Base-by-base conservation (phyloP, 2,329 filamentous ascomycete genomes). In the Leptographium wingfieldii region DNA sequence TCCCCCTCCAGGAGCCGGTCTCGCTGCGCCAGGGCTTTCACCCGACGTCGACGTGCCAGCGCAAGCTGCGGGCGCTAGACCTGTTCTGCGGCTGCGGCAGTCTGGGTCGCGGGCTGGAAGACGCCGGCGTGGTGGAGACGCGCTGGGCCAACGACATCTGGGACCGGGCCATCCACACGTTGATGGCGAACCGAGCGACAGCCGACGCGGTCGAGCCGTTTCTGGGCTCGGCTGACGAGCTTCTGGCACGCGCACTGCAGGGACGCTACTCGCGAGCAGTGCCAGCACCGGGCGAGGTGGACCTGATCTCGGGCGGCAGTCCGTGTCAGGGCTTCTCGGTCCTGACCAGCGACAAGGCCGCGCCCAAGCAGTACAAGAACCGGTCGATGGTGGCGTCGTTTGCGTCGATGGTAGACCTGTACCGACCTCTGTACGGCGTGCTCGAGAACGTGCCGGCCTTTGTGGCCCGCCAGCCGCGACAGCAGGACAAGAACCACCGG, bases 61-160 rank as follows among this genome's bases (percentile, higher is more conserved):
- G 67, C 22, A 76, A 75, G 61, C 73, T 88, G 10, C 74, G 73
- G 5, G 86, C 85, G 0, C 71, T 92, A 3, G 87, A 90, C 63
- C 73, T 94, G 0, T 95, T 90, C 66, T 90, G 86, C 64, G 90
- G 90, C 0, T 85, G 86, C 22, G 89, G 90, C 0, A 90, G 86
- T 58, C 83, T 94, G 57, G 89, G 88, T 5, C 78, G 87, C 35
- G 89, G 88, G 0, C 74, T 95, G 0, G 88, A 91, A 69, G 87
- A 91, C 58, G 82, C 82, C 0, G 83, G 84, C 0, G 83, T 77
- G 0, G 77, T 91, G 0, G 69, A 83, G 31, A 87, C 87, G 69
- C 74, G 76, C 3, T 87, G 82, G 75, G 83, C 82, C 0, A 85
- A 92, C 31, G 90, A 95, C 66, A 81, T 82, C 61, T 80, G 79